These are phyloP conservation scores for Phytophthora syringae DNA, from an alignment of 352 stramenopile genomes.

Conservation along the genomic window DNA sequence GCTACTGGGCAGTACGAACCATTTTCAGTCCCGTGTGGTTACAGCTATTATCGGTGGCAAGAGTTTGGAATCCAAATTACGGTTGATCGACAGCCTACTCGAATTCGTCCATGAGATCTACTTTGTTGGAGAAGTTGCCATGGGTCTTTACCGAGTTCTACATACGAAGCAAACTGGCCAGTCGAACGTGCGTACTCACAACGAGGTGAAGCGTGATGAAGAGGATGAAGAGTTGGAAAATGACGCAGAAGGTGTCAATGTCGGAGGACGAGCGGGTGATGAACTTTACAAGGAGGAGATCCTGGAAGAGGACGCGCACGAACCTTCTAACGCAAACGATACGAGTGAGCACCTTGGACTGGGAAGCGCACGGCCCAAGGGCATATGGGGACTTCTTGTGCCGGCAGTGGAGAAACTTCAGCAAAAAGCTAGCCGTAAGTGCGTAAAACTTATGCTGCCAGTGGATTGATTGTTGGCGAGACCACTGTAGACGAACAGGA, in stretches of 20 bases:
- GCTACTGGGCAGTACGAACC: neutral
- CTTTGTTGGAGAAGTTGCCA: conserved; percentile 70
- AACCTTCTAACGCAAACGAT: neutral
- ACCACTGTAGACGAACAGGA: conserved; percentile 52
- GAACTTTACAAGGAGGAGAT: neutral
- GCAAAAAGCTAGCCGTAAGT: conserved; percentile 69
- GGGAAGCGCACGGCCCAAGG: neutral
- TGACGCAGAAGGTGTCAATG: neutral
- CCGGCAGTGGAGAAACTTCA: conserved; percentile 59
- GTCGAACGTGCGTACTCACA: neutral
- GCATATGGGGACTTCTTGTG: conserved; percentile 45
- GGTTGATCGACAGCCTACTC: conserved; percentile 69
- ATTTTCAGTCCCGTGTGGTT: neutral
- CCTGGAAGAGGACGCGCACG: conserved; percentile 4
- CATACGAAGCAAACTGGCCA: conserved; percentile 28
- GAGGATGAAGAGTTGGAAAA: conserved; percentile 20
- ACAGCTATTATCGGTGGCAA: conserved; percentile 65
- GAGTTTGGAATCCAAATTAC: conserved; percentile 59
- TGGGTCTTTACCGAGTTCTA: conserved; percentile 61
- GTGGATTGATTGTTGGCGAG: conserved; percentile 71
- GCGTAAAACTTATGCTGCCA: conserved; percentile 61
- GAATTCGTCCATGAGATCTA: conserved; percentile 66
- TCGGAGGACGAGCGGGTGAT: conserved; percentile 1
- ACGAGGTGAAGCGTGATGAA: neutral
- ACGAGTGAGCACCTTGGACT: neutral